Conservation (phyloP, 1,139 yeast genomes). For the Lodderomyces metapsilosis region DNA sequence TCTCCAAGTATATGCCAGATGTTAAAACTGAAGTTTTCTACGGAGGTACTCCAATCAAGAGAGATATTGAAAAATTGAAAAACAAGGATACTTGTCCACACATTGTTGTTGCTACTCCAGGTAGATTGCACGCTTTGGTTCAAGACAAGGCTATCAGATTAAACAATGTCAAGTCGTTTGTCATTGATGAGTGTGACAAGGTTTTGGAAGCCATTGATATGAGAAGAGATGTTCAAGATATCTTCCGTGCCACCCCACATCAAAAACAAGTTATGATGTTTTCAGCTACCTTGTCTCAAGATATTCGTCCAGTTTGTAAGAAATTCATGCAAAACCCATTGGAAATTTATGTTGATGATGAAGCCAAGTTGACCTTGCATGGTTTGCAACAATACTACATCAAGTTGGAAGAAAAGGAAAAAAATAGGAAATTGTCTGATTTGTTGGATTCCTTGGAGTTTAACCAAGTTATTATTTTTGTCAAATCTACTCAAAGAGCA, state of each 20-base stretch:
- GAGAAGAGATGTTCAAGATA: slow-evolving; percentile 99
- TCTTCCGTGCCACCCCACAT: slow-evolving; percentile 96
- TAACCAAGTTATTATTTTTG: slow-evolving; percentile 97
- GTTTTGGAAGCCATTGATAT: slow-evolving; percentile 88
- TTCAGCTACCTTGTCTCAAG: slow-evolving; percentile 92
- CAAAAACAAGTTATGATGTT: slow-evolving; percentile 99
- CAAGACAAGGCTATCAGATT: slow-evolving; percentile 88
- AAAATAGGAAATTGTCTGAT: slow-evolving; percentile 91
- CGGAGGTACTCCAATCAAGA: slow-evolving; percentile 89
- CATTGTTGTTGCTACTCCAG: slow-evolving; percentile 97
- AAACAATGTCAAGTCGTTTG: slow-evolving; percentile 89
- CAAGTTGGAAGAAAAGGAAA: slow-evolving; percentile 86
- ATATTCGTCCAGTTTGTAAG: slow-evolving; percentile 95
- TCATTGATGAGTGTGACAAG: slow-evolving; percentile 97
- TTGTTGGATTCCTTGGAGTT: slow-evolving; percentile 92
- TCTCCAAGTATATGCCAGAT: slow-evolving; percentile 98
- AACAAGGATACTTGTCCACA: slow-evolving; percentile 95
- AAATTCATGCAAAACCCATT: slow-evolving; percentile 97
- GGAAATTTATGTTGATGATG: slow-evolving; percentile 97
- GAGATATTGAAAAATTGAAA: slow-evolving; percentile 85
- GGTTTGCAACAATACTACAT: slow-evolving; percentile 97
- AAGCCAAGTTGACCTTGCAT: slow-evolving; percentile 94
- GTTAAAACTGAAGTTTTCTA: slow-evolving; percentile 95
- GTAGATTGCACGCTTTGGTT: slow-evolving; percentile 92
- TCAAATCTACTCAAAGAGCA: slow-evolving; percentile 89